Evolutionary conservation across 306 rosid genomes (phyloP), one percentile per base, ranked within the genome.

Genomic region (Quercus agrifolia): DNA sequence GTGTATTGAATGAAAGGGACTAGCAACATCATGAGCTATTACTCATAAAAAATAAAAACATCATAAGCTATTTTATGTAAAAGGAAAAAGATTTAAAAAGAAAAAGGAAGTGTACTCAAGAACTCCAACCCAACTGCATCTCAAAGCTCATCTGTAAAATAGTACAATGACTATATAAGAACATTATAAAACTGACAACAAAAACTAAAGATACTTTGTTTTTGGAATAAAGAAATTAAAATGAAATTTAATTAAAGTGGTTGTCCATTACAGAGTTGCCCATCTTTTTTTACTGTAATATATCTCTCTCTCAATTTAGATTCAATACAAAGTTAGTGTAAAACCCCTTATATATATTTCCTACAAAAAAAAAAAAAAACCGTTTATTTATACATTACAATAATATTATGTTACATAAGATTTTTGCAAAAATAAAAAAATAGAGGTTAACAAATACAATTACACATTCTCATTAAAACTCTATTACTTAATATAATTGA

Each of bases 211-310:
- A 20, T 41, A 76, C 11, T 6, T 19, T 67, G 15, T 27, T 3
- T 59, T 59, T 59, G 3, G 5, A 28, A 63, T 63, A 30, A 30
- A 12, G 30, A 3, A 49, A 2, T 49, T 10, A 49, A 49, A 49
- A 44, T 78, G 59, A 67, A 76, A 73, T 41, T 75, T 35, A 69
- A 77, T 30, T 20, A 15, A 52, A 55, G 81, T 63, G 73, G 70
- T 70, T 75, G 35, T 80, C 67, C 70, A 61, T 30, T 35, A 38
- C 25, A 31, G 54, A 3, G 17, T 10, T 2, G 6, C 19, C 44
- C 70, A 19, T 31, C 74, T 78, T 84, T 84, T 82, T 82, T 71
- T n/a, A 80, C 86, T 71, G 74, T 61, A 77, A 75, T 73, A 51
- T 74, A 56, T 73, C 35, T 5, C 46, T 41, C 46, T 41, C 46